phyloP scores from a whole-genome alignment of 371 early-diverging fungal species.

The Mucor lusitanicus region DNA sequence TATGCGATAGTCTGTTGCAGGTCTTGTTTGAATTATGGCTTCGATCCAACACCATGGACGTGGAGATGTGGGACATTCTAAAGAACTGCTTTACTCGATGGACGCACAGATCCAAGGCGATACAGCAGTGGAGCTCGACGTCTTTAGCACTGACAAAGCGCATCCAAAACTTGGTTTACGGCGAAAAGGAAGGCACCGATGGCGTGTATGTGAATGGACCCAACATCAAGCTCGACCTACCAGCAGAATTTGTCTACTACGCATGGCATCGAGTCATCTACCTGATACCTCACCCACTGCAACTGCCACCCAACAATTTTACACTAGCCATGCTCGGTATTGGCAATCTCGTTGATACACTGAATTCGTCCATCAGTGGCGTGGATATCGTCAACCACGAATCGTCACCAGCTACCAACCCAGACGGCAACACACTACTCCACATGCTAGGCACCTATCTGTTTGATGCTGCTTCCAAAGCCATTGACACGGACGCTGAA shows the following conservation, averaged over 20 bases:
- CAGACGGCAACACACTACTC: constrained; percentile 79
- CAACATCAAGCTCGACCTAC: constrained; percentile 66
- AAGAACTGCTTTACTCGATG: constrained; percentile 64
- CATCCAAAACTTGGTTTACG: constrained; percentile 64
- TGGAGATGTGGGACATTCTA: constrained; percentile 77
- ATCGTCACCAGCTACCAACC: constrained; percentile 22
- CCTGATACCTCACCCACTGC: constrained; percentile 65
- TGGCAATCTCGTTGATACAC: constrained; percentile 61
- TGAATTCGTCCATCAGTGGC: constrained; percentile 28
- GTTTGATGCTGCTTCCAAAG: constrained; percentile 63
- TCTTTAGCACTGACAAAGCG: constrained; percentile 61
- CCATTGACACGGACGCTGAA: constrained; percentile 26
- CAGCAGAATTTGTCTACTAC: constrained; percentile 64
- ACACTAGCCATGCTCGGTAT: constrained; percentile 68
- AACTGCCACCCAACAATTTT: constrained; percentile 65
- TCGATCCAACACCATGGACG: constrained; percentile 60
- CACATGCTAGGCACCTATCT: constrained; percentile 80
- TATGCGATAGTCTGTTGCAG: constrained; percentile 71
- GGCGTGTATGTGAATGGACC: constrained; percentile 51
- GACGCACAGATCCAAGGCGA: constrained; percentile 70
- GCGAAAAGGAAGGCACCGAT: constrained; percentile 57
- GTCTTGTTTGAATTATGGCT: constrained; percentile 79
- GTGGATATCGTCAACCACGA: constrained; percentile 1
- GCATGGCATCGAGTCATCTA: constrained; percentile 77
- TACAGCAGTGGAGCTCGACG: constrained; percentile 74